phyloP scores from a whole-genome alignment of 2,329 filamentous ascomycete genomes.

The Diaporthe nobilis region DNA sequence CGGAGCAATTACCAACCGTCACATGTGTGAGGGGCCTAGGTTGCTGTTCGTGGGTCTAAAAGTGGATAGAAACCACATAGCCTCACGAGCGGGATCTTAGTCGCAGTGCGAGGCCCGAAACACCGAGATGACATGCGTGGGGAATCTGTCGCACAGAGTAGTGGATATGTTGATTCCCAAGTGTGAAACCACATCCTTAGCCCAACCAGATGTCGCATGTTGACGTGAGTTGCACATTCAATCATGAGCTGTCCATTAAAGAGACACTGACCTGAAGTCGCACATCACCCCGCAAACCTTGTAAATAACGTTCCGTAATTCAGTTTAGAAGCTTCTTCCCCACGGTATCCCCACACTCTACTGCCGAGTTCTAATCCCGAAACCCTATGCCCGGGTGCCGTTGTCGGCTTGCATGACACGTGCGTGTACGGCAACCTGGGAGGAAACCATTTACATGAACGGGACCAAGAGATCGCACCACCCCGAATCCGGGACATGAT shows the following conservation, averaged over 20 bases:
- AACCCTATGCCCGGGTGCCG: neutral
- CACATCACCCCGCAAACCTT: neutral
- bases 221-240: too few relatives aligned
- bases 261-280: neutral
- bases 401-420: neutral
- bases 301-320: neutral
- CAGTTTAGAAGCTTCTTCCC: neutral
- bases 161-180: neutral
- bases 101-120: neutral
- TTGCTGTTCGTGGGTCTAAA: neutral
- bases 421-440: too few relatives aligned
- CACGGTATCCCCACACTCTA: neutral
- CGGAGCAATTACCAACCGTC: neutral
- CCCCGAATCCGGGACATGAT: neutral
- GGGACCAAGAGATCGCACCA: neutral
- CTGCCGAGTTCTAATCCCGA: neutral
- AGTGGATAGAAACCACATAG: neutral
- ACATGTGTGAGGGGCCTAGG: neutral
- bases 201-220: neutral
- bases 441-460: neutral
- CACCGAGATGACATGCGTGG: neutral
- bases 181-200: neutral
- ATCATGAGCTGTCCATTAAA: too few relatives aligned
- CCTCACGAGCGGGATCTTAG: neutral
- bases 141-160: neutral